Percentiles rank a stretch among this genome's conserved stretches.
These are phyloP conservation scores for Phytophthora podocarpi DNA, from an alignment of 352 stramenopile genomes.

Conservation along the genomic window DNA sequence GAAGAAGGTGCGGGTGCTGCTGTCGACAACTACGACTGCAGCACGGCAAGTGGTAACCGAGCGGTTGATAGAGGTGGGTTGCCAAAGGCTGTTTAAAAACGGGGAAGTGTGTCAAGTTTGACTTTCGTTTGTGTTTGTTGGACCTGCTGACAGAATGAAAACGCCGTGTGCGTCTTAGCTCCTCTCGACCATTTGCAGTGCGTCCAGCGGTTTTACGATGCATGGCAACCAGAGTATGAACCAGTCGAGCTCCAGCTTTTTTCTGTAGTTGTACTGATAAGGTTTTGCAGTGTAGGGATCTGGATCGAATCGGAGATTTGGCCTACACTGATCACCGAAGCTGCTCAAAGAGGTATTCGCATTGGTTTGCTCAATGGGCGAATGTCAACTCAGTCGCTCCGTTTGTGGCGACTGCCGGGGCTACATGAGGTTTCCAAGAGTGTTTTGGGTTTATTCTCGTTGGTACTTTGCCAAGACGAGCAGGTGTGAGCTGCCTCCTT, in stretches of 20 bases:
- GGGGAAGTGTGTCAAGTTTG: background rate
- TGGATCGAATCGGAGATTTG: slow-evolving; percentile 88
- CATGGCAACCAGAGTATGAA: slow-evolving; percentile 62
- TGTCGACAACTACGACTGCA: slow-evolving; percentile 74
- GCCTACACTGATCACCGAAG: slow-evolving; percentile 71
- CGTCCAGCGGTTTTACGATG: slow-evolving; percentile 65
- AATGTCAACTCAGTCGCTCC: slow-evolving; percentile 58
- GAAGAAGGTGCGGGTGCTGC: slow-evolving; percentile 47
- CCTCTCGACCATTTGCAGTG: slow-evolving; percentile 59
- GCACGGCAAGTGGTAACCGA: slow-evolving; percentile 50
- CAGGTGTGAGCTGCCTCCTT: slow-evolving; percentile 33
- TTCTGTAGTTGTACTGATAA: background rate
- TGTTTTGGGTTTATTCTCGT: slow-evolving; percentile 45
- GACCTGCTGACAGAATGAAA: slow-evolving; percentile 17
- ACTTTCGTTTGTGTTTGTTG: background rate
- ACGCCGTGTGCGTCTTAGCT: slow-evolving; percentile 62
- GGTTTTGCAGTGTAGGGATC: slow-evolving; percentile 51
- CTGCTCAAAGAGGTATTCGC: slow-evolving; percentile 44
- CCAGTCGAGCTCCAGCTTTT: background rate
- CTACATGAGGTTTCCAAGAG: slow-evolving; percentile 28
- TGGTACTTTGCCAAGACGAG: slow-evolving; percentile 71
- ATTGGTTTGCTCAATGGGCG: slow-evolving; percentile 73
- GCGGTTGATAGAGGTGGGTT: slow-evolving; percentile 23
- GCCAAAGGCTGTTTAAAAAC: background rate
- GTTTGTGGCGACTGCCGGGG: slow-evolving; percentile 54